Base-by-base conservation (phyloP, 75 land plant species). In the Pinus albicaulis region DNA sequence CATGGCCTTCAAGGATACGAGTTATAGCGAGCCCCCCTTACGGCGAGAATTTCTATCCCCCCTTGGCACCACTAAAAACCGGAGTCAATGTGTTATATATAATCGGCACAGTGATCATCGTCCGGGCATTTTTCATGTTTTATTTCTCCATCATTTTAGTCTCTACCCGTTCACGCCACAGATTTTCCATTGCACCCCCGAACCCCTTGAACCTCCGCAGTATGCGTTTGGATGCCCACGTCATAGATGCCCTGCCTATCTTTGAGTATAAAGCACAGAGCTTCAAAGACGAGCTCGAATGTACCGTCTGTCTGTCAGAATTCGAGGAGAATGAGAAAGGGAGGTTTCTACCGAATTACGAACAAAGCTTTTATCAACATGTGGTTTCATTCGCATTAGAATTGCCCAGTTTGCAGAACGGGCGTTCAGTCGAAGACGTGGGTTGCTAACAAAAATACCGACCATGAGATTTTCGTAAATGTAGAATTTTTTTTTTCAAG, bases 311-410 rank as follows among this genome's bases (percentile, higher is more conserved):
- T 59, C 60, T 87, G 71, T 75, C 81, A 2, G 85, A 72, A 16
- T 89, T 87, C 65, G 78, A 76, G 66, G 77, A 81, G 2, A 87
- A 80, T 1, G 89, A 90, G 31, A 77, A 85, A n/a, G 36, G 82
- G 20, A 71, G 85, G 64, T 14, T 76, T 56, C 80, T 90, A 72
- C 83, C 92, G 0, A 22, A 68, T 4, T 90, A 89, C 53, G 48
- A 55, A 6, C 92, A 90, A 34, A 77, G 79, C 15, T 90, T 90
- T 63, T 72, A 85, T 89, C 52, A 89, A 84, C 57, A 84, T 74
- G 80, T 89, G 89, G 91, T 81, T 89, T 3, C 77, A n/a, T 26
- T 83, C 87, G 4, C 91, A 89, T 80, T 72, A 78, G 4, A 78
- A 75, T 52, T 89, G 91, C 59, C 92, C 92, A 5, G 77, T 90